These are phyloP conservation scores for Kalanchoe fedtschenkoi DNA, from an alignment of 164 flowering plant species.

Conservation along the genomic window DNA sequence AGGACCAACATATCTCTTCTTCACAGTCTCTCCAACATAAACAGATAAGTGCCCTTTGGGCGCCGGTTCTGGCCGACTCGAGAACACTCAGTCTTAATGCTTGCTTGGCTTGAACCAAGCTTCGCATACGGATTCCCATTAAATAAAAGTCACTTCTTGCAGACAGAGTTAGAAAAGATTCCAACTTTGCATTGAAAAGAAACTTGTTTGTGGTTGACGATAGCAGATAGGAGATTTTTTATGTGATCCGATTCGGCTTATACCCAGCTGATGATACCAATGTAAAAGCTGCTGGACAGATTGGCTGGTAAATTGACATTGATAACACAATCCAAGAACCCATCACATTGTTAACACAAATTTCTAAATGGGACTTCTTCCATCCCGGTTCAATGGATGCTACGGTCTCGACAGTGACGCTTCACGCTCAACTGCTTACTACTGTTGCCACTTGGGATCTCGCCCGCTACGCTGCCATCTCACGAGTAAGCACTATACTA, in stretches of 20 bases:
- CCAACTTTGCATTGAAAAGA: too few species aligned
- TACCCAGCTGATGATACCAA: not conserved
- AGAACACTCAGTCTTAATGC: not conserved
- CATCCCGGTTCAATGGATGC: not conserved
- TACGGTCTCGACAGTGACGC: not conserved
- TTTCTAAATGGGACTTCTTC: not conserved
- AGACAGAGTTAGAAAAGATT: not conserved
- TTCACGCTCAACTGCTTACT: too few species aligned
- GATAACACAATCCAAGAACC: not conserved
- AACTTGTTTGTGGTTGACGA: not conserved
- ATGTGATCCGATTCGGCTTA: not conserved
- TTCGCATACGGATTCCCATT: constrained; percentile 4
- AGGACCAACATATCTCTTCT: constrained; percentile 9
- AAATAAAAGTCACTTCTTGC: too few species aligned
- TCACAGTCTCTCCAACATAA: constrained; percentile 5
- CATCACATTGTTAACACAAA: not conserved
- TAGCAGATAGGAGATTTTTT: not conserved
- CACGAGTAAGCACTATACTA: too few species aligned
- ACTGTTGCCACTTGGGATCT: too few species aligned
- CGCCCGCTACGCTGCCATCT: too few species aligned
- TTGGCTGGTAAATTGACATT: not conserved
- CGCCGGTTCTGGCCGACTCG: not conserved
- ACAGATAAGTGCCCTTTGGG: constrained; percentile 5
- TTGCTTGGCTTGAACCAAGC: constrained; percentile 5
- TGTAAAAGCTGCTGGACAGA: not conserved